These are phyloP conservation scores for Cucurbita ficifolia DNA, from an alignment of 306 rosid genomes.

Conservation along the genomic window DNA sequence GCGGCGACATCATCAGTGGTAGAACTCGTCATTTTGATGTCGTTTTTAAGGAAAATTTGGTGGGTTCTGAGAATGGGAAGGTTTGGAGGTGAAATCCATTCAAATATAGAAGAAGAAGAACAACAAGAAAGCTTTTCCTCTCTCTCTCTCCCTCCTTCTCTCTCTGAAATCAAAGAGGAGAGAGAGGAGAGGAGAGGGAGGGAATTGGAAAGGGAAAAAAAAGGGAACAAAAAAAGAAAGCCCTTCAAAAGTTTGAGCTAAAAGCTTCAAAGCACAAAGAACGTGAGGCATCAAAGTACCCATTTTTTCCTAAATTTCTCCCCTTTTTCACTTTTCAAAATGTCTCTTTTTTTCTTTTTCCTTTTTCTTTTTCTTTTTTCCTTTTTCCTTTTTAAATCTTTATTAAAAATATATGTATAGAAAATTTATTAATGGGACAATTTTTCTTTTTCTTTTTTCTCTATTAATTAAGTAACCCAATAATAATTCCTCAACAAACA, in stretches of 20 bases:
- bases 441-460: neutral
- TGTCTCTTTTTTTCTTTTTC: neutral
- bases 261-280: constrained; percentile 64
- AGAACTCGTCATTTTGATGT: neutral
- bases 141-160: no score
- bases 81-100: constrained; percentile 3
- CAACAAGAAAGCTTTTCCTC: neutral
- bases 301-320: neutral
- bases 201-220: neutral
- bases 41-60: neutral
- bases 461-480: neutral
- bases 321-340: neutral
- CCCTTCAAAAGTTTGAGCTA: constrained; percentile 14
- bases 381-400: neutral
- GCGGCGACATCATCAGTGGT: neutral
- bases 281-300: constrained; percentile 49
- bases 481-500: neutral
- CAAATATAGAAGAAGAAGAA: constrained; percentile 2
- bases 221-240: neutral
- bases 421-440: neutral
- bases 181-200: no score
- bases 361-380: constrained; percentile 1
- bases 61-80: neutral
- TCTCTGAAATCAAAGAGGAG: no score
- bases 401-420: neutral